Evolutionary conservation across 2,329 filamentous ascomycete genomes (phyloP).

Genomic region (Ophiostoma novo-ulmi): DNA sequence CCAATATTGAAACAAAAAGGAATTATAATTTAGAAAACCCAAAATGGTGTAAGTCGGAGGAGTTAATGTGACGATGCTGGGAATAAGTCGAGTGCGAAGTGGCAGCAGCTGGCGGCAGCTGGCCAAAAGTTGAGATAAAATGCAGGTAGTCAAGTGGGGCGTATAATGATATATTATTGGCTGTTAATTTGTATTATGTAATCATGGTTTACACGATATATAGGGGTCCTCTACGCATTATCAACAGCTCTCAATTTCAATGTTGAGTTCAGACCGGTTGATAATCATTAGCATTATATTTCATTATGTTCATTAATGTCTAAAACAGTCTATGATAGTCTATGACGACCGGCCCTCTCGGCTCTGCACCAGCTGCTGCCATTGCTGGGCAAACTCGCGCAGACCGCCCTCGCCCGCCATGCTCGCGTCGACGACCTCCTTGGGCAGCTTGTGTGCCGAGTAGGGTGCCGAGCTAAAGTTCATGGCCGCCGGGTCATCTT

Average conservation of each 20-base stretch:
- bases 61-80: neutral
- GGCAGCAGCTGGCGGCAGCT: slow-evolving; percentile 28
- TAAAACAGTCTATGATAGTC: neutral
- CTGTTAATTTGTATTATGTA: neutral
- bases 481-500: slow-evolving; percentile 78
- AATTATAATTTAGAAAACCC: neutral
- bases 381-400: slow-evolving; percentile 72
- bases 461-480: slow-evolving; percentile 82
- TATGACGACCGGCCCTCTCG: slow-evolving; percentile 11
- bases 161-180: neutral
- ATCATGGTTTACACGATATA: neutral
- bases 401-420: slow-evolving; percentile 67
- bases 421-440: slow-evolving; percentile 76
- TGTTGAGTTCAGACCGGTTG: neutral
- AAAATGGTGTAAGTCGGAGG: slow-evolving; percentile 10
- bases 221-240: neutral
- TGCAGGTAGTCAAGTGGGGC: neutral
- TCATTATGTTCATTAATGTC: neutral
- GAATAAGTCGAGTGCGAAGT: slow-evolving; percentile 2
- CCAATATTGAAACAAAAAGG: neutral
- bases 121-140: slow-evolving; percentile 7
- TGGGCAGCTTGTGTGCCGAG: slow-evolving; percentile 91
- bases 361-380: slow-evolving; percentile 53
- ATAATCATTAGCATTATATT: neutral
- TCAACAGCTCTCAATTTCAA: neutral